A percentile compares a stretch with the other conserved stretches of the same genome.
Conservation (phyloP, 2,329 filamentous ascomycete species). For the Cylindrodendrum hubeiense region DNA sequence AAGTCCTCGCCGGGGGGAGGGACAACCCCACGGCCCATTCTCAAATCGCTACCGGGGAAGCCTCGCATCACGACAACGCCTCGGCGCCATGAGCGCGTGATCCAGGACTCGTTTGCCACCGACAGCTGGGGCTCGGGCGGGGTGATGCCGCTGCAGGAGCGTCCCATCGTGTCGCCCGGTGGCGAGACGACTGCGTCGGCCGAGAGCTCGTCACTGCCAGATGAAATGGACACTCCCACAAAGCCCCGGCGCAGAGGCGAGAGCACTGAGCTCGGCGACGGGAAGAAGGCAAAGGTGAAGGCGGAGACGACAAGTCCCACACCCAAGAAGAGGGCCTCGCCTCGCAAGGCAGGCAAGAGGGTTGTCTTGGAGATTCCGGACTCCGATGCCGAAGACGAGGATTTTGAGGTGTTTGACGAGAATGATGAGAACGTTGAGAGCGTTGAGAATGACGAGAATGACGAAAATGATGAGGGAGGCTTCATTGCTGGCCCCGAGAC, state of each 20-base stretch:
- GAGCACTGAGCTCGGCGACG: conserved; percentile 38
- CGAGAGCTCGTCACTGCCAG: conserved; percentile 38
- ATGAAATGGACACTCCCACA: conserved; percentile 41
- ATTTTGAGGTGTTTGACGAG: conserved; percentile 36
- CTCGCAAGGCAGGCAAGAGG: conserved; percentile 32
- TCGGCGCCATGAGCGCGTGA: conserved; percentile 48
- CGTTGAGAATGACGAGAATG: conserved; percentile 27
- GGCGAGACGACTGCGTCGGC: conserved; percentile 4
- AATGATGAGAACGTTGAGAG: conserved; percentile 29
- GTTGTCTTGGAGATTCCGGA: conserved; percentile 60
- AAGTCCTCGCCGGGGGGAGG: conserved; percentile 45
- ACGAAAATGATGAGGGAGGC: conserved; percentile 31
- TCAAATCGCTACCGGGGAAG: conserved; percentile 38
- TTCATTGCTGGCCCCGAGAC: conserved; percentile 50
- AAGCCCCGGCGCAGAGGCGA: conserved; percentile 32
- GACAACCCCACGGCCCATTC: conserved; percentile 29
- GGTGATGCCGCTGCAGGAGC: conserved; percentile 37
- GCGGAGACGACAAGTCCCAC: conserved; percentile 29
- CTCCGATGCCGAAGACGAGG: conserved; percentile 59
- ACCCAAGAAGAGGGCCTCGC: conserved; percentile 36
- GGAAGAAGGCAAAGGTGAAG: conserved; percentile 11
- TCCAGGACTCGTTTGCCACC: conserved; percentile 60
- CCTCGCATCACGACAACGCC: conserved; percentile 34
- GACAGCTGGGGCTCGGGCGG: conserved; percentile 47
- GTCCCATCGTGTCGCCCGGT: conserved; percentile 29